Percentiles rank a stretch among this genome's conserved stretches.
These are phyloP conservation scores for Geotrichum phurueaensis DNA, from an alignment of 1,139 yeast genomes.

Conservation along the genomic window DNA sequence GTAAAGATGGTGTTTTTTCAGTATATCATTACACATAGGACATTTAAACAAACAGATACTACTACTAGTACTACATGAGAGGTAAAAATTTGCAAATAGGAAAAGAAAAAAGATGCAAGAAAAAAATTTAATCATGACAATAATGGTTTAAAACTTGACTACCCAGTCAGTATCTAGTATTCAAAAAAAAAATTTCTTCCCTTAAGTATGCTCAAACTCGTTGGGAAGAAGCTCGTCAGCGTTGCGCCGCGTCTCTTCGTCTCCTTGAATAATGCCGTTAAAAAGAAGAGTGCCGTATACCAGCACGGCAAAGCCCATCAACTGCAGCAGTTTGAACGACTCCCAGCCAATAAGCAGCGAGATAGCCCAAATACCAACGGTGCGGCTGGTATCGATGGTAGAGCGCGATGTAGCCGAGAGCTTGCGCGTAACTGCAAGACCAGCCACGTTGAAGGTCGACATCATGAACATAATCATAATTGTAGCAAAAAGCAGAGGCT, in stretches of 20 bases:
- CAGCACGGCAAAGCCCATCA: conserved; percentile 56
- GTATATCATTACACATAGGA: no score
- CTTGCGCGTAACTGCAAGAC: conserved; percentile 59
- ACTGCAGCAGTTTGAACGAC: conserved; percentile 53
- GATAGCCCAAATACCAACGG: conserved; percentile 70
- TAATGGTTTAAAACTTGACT: no score
- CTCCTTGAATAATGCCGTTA: conserved; percentile 51
- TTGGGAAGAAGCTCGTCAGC: conserved; percentile 21
- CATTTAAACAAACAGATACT: no score
- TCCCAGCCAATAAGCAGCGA: conserved; percentile 79
- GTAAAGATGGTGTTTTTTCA: no score
- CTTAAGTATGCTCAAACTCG: conserved; percentile 23
- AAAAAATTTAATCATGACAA: no score
- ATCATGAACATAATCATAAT: conserved; percentile 65
- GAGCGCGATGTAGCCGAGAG: conserved; percentile 74
- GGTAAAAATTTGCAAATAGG: no score
- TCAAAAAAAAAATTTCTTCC: not conserved
- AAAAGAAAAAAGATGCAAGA: no score
- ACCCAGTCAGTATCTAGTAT: not conserved
- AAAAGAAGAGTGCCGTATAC: conserved; percentile 72
- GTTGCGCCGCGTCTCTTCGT: conserved; percentile 11
- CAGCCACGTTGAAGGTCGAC: conserved; percentile 67
- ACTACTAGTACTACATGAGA: no score
- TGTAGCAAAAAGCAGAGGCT: conserved; percentile 47
- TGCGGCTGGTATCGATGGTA: conserved; percentile 74